Evolutionary conservation across 345 rosid species (phyloP).

Genomic region (Reutealis trisperma): DNA sequence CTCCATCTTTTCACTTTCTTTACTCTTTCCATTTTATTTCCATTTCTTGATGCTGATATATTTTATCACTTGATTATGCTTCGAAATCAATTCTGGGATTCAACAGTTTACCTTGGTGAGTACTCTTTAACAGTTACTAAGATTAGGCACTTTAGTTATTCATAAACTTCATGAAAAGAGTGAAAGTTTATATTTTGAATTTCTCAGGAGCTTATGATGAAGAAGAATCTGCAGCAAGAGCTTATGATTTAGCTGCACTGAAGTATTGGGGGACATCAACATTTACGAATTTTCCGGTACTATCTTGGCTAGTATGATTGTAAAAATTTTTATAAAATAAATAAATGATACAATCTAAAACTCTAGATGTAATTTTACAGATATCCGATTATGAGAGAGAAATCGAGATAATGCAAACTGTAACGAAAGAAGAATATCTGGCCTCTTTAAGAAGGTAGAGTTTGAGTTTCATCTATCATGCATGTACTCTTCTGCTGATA

Average conservation of each 20-base stretch:
- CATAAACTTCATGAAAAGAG: not conserved
- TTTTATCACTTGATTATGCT: constrained; percentile 18
- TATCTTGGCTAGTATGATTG: not conserved
- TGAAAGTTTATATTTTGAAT: constrained; percentile 6
- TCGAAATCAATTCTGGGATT: constrained; percentile 13
- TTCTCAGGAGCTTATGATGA: constrained; percentile 64
- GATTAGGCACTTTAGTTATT: not conserved
- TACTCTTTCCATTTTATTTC: not conserved
- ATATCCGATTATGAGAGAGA: constrained; percentile 57
- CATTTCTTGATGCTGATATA: not conserved
- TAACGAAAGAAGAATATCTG: constrained; percentile 64
- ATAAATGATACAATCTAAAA: not conserved
- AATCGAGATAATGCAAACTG: constrained; percentile 56
- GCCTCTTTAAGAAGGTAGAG: constrained; percentile 62
- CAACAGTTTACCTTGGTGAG: constrained; percentile 67
- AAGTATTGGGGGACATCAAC: constrained; percentile 70
- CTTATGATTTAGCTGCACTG: constrained; percentile 69
- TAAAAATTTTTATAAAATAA: not conserved
- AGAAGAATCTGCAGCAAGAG: constrained; percentile 75
- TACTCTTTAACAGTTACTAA: not conserved
- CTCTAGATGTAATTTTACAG: constrained; percentile 25
- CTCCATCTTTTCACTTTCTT: not conserved
- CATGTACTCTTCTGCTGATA: not conserved
- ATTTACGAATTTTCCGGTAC: constrained; percentile 63
- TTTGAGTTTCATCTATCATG: not conserved